Base-by-base conservation (phyloP, 2,329 filamentous ascomycete genomes). In the Botrytis sinoallii region DNA sequence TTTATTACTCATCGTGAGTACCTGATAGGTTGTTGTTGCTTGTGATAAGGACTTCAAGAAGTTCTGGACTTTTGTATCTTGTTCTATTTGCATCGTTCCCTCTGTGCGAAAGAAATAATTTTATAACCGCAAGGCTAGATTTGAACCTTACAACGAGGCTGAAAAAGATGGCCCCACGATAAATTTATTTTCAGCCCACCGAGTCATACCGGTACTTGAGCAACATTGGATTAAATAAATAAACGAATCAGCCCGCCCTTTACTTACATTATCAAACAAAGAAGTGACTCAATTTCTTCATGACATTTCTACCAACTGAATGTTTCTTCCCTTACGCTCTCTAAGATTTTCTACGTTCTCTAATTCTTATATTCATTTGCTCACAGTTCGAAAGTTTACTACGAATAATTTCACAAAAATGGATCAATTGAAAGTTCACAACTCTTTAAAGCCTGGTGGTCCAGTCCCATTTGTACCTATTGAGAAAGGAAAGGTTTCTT, bases 401-500 rank as follows among this genome's bases (percentile, higher is more conserved):
- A 74, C 61, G 22, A 61, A 38, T 44, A 60, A 73, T 32, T 57
- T 29, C 35, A 40, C 60, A 46, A 73, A 22, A 66, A 79, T 79
- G 79, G 77, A 72, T 73, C 76, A 78, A 75, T 76, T 81, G 66
- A 80, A 79, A 73, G 75, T 81, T 67, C 78, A 81, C 74, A 81
- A 81, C 70, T 80, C 80, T 29, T 74, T 81, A 12, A 76, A 79
- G 71, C 79, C 79, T 64, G 79, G 78, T 14, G 68, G 73, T 7
- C 76, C 79, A 74, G 79, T 81, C 9, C 78, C 80, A 72, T 76
- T 73, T 60, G 64, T 73, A n/a, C 67, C 72, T 38, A 70, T 73
- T 63, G 73, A 74, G 75, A 77, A 74, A 38, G 74, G 68, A 32
- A 77, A 77, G 68, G 69, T 77, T n/a, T 87, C 86, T n/a, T 92